Base-by-base conservation (phyloP, 805 yeast genomes). In the Metschnikowia matae region DNA sequence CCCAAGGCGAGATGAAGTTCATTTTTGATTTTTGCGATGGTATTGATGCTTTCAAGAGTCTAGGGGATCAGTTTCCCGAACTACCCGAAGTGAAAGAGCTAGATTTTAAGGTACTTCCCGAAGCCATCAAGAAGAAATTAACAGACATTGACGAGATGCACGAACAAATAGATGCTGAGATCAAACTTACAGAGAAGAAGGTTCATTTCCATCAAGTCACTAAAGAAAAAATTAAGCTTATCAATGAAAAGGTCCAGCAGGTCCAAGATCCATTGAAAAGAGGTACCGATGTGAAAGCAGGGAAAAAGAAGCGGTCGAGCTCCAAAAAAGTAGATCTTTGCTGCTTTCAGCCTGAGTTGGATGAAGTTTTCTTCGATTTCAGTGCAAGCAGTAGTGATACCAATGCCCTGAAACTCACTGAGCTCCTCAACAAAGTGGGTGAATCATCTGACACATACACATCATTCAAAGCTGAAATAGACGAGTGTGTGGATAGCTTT, bases 321-420 rank as follows among this genome's bases (percentile, higher is more conserved):
- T 52, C 57, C 6, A 72, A 66, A 48, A 78, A 71, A 49, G 51
- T 73, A 23, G 85, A 81, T 38, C 64, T 82, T 3, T 83, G 87
- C 63, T 82, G 82, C 10, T 82, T 70, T 59, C 80, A 80, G 50
- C 53, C 62, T 11, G 44, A 60, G 4, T 58, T 73, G 29, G 50
- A 51, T 20, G 33, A 44, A 26, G 31, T 26, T 32, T 36, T 39
- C n/a, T 41, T 21, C 6, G 21, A 40, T 26, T 29, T 23, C n/a
- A 33, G 40, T 36, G 33, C 29, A 6, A 31, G 26, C 39, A 41
- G 37, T 21, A 48, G 46, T 6, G 26, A 29, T 14, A 23, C 18
- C 2, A 14, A 26, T 11, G 14, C 43, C 34, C n/a, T 6, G 10
- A 14, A 21, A 20, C 21, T 34, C 20, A 14, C 31, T 3, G 21